Evolutionary conservation across 2,329 filamentous ascomycete species (phyloP).

Genomic region (Aureobasidium sp.): DNA sequence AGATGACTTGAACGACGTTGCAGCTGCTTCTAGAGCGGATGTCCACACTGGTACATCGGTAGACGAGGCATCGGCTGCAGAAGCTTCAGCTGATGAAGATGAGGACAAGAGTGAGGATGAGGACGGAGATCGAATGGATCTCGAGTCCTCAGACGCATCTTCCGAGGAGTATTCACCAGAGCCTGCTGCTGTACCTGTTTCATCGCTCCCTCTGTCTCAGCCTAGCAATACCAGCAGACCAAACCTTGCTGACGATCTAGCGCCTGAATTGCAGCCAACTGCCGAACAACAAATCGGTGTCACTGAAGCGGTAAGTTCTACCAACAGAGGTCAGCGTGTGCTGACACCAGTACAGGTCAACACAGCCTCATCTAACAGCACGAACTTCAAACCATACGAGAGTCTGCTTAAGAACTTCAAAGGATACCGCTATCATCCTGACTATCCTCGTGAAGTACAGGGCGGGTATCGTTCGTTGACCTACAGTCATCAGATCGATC

Average conservation of each 20-base stretch:
- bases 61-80: neutral
- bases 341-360: neutral
- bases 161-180: constrained; percentile 7
- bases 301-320: constrained; percentile 13
- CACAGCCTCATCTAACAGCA: neutral
- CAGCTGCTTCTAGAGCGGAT: constrained; percentile 15
- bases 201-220: neutral
- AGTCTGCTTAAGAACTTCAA: constrained; percentile 77
- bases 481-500: constrained; percentile 85
- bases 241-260: constrained; percentile 28
- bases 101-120: neutral
- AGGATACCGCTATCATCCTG: constrained; percentile 82
- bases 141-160: constrained; percentile 2
- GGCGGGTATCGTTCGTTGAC: constrained; percentile 83
- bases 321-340: neutral
- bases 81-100: neutral
- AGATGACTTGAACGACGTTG: constrained; percentile 17
- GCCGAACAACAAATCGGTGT: constrained; percentile 17
- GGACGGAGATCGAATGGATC: constrained; percentile 8
- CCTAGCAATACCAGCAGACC: neutral
- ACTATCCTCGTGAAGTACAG: constrained; percentile 58
- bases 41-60: neutral
- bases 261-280: constrained; percentile 29
- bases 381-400: constrained; percentile 55
- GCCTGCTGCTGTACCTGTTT: neutral